Evolutionary conservation across 192 early-diverging fungal species (phyloP), one percentile per base, ranked within the genome.

Genomic region (Funneliformis mosseae): DNA sequence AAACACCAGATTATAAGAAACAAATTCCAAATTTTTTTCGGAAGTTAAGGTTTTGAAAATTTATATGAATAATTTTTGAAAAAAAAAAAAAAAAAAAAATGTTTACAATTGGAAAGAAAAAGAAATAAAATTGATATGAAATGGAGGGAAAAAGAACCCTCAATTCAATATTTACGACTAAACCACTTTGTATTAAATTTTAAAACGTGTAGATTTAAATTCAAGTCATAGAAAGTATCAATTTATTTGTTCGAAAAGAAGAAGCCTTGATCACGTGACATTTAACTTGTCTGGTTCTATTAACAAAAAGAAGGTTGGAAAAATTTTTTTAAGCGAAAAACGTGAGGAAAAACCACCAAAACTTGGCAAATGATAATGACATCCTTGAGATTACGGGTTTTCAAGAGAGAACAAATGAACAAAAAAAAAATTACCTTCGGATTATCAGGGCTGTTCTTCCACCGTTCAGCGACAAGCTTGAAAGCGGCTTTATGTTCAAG

Each of bases 401-500:
- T 21, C 12, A n/a, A 59, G 23, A 25, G 41, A 23, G 27, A 33
- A 16, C 23, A 74, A 50, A 27, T 4, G 10, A 9, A 21, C 14
- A n/a, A 23, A 71, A 41, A 70, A 71, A 43, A 76, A 41, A 63
- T n/a, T 79, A 79, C 77, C 89, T 90, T 91, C 74, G 92, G 91
- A 88, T 93, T 93, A 83, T 91, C 88, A 77, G 85, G 74, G 60
- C 90, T 78, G 62, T 71, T 87, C 81, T 84, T 88, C 92, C 92
- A 93, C 83, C 86, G 83, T 76, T 77, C 69, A 25, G 92, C 92
- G 63, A 89, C 92, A 80, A 83, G 81, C 84, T 89, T 91, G 85
- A 93, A 93, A 74, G 92, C 91, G 5, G 88, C 90, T 88, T 90
- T 91, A 87, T 93, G 92, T 74, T 82, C 73, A 48, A 92, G 83